A percentile compares a stretch with the other conserved stretches of the same genome.
phyloP scores from a whole-genome alignment of 1,284 basidiomycete genomes.

The Trametes pubescens region DNA sequence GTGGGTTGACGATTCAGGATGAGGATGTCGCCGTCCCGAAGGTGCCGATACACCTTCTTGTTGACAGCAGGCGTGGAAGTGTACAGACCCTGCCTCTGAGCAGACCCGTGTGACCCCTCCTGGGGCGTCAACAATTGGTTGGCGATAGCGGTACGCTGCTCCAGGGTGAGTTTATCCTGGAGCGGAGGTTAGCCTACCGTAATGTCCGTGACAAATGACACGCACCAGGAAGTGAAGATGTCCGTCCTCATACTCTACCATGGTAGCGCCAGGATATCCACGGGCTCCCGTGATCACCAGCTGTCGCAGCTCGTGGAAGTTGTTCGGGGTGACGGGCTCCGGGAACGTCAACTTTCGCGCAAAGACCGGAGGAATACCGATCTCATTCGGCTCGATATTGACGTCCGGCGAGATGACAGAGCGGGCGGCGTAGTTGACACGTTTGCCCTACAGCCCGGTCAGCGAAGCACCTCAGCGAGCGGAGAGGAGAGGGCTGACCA shows the following conservation, averaged over 20 bases:
- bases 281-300: constrained; percentile 94
- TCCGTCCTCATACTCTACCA: constrained; percentile 97
- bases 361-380: constrained; percentile 98
- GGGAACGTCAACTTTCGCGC: constrained; percentile 97
- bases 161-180: constrained; percentile 86
- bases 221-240: constrained; percentile 81
- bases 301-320: constrained; percentile 90
- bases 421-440: constrained; percentile 98
- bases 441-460: constrained; percentile 82
- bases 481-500: constrained; percentile 62
- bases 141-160: constrained; percentile 95
- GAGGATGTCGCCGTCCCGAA: constrained; percentile 94
- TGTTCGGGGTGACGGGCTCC: constrained; percentile 94
- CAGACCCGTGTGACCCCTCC: constrained; percentile 64
- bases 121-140: constrained; percentile 96
- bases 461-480: background rate
- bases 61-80: constrained; percentile 83
- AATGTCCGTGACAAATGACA: constrained; percentile 14
- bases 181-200: constrained; percentile 1
- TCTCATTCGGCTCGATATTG: constrained; percentile 99
- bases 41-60: constrained; percentile 98
- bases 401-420: constrained; percentile 99
- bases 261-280: constrained; percentile 91
- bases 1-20: constrained; percentile 99
- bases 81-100: constrained; percentile 64